A percentile compares a stretch with the other conserved stretches of the same genome.
These are phyloP conservation scores for Calocera viscosa DNA, from an alignment of 768 basidiomycete species.

Conservation along the genomic window DNA sequence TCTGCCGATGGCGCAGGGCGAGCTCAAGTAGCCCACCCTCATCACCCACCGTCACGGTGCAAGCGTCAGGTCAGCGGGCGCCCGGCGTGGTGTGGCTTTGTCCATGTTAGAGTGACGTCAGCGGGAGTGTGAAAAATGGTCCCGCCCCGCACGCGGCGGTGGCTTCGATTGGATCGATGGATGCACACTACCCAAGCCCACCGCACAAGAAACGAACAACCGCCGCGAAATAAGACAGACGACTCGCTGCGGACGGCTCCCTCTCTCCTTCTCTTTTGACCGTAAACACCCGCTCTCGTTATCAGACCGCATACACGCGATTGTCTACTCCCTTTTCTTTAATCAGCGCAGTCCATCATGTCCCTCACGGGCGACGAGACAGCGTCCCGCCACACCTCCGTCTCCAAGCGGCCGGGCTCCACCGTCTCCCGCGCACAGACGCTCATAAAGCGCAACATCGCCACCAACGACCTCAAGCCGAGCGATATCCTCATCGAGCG, in stretches of 20 bases:
- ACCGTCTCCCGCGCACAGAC: slow-evolving; percentile 68
- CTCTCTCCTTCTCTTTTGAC: background rate
- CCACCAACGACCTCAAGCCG: slow-evolving; percentile 89
- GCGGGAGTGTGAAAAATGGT: too few relatives aligned
- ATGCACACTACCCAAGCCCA: too few relatives aligned
- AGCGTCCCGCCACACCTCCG: slow-evolving; percentile 56
- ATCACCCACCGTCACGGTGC: too few relatives aligned
- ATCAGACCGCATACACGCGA: background rate
- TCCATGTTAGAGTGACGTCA: too few relatives aligned
- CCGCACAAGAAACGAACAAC: background rate
- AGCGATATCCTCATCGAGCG: slow-evolving; percentile 92
- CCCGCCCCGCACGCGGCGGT: too few relatives aligned
- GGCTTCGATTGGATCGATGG: too few relatives aligned
- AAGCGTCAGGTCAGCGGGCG: too few relatives aligned
- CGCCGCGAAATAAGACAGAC: background rate
- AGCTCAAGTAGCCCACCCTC: too few relatives aligned
- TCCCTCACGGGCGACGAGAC: slow-evolving; percentile 9
- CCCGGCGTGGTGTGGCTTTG: too few relatives aligned
- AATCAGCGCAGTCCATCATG: background rate
- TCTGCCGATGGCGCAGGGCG: too few relatives aligned
- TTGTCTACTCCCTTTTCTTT: background rate
- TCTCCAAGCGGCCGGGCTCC: slow-evolving; percentile 53
- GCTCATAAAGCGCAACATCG: slow-evolving; percentile 89
- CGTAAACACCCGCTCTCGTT: background rate
- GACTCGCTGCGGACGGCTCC: background rate